Percentiles rank a stretch among this genome's conserved stretches.
These are phyloP conservation scores for Phytophthora hybrid DNA, from an alignment of 352 stramenopile genomes.

Conservation along the genomic window DNA sequence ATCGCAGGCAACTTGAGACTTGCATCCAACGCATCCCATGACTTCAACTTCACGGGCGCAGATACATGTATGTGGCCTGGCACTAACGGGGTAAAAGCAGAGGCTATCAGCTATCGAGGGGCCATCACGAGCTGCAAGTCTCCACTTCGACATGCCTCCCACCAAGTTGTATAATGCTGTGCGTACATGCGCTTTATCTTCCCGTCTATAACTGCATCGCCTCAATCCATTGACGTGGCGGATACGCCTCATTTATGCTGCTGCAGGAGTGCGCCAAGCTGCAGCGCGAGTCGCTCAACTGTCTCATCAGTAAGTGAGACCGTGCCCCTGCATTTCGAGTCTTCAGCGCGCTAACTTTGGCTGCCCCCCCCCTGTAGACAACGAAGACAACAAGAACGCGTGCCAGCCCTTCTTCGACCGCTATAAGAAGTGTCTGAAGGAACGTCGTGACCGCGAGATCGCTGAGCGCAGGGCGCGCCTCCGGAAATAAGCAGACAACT, in stretches of 20 bases:
- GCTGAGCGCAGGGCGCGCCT: slow-evolving; percentile 42
- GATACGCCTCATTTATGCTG: slow-evolving; percentile 1
- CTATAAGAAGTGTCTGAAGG: slow-evolving; percentile 75
- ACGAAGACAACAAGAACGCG: slow-evolving; percentile 54
- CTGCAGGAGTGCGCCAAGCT: slow-evolving; percentile 70
- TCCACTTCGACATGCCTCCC: slow-evolving; percentile 15
- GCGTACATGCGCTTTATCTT: slow-evolving; percentile 2
- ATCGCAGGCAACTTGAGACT: not conserved
- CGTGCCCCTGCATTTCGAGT: not conserved
- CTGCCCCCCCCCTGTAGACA: slow-evolving; percentile 32
- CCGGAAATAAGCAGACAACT: slow-evolving; percentile 10
- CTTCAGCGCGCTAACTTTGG: not conserved
- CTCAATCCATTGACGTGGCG: not conserved
- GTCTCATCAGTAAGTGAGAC: slow-evolving; percentile 55
- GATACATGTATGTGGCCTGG: too few species aligned
- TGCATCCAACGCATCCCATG: not conserved
- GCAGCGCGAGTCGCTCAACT: slow-evolving; percentile 77
- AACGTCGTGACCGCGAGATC: slow-evolving; percentile 52
- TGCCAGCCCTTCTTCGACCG: slow-evolving; percentile 72
- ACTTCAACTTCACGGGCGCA: not conserved
- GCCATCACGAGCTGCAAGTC: not conserved
- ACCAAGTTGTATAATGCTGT: slow-evolving; percentile 64
- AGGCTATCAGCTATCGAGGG: not conserved
- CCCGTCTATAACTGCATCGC: not conserved
- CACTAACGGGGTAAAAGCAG: not conserved